Evolutionary conservation across 768 basidiomycete genomes (phyloP).

Genomic region (Suillus alpinus): DNA sequence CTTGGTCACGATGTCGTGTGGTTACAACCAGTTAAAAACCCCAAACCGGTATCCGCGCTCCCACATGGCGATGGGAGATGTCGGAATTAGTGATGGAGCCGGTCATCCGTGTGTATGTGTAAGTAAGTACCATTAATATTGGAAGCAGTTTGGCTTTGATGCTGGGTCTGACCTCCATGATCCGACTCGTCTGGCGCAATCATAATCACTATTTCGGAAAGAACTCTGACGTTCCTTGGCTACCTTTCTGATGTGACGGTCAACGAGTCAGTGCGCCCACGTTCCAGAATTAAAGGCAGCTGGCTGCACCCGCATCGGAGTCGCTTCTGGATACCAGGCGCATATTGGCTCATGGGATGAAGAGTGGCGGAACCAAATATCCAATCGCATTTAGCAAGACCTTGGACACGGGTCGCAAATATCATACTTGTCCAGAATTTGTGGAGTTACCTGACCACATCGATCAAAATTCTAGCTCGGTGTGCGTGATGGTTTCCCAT

Average conservation of each 20-base stretch:
- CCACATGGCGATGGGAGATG: not conserved
- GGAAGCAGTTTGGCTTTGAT: not conserved
- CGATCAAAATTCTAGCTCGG: not conserved
- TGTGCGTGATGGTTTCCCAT: not conserved
- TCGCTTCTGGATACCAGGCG: not conserved
- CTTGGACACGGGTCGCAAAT: not conserved
- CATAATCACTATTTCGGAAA: not conserved
- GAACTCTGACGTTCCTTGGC: not conserved
- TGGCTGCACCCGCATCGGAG: not conserved
- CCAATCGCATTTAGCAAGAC: not conserved
- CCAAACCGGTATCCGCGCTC: not conserved
- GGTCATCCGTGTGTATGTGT: not conserved
- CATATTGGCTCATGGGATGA: not conserved
- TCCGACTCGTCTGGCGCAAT: not conserved
- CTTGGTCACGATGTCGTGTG: not conserved
- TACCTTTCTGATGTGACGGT: not conserved
- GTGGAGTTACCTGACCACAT: not conserved
- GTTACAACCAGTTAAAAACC: not conserved
- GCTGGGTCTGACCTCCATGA: not conserved
- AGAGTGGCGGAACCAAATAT: not conserved
- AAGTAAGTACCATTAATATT: not conserved
- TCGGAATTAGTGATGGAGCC: not conserved
- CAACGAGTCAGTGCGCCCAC: not conserved
- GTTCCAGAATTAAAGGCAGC: not conserved
- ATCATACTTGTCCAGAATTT: not conserved